phyloP scores from a whole-genome alignment of 2,329 filamentous ascomycete genomes.

The Hymenoscyphus infarciens region DNA sequence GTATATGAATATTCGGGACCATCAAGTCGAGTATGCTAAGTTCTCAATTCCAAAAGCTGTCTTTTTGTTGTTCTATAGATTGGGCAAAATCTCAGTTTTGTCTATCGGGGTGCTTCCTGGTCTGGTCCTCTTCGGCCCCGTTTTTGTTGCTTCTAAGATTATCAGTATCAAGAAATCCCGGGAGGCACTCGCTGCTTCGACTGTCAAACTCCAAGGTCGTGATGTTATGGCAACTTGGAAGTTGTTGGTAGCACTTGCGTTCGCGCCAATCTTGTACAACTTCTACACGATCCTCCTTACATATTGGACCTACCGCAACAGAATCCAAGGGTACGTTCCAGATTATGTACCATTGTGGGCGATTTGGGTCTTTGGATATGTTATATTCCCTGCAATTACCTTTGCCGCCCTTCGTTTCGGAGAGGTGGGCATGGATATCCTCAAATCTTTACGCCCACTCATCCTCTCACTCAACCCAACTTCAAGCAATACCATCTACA shows the following conservation, averaged over 20 bases:
- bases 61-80: conserved; percentile 73
- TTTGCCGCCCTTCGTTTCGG: conserved; percentile 93
- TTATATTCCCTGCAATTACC: conserved; percentile 82
- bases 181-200: conserved; percentile 78
- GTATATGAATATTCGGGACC: conserved; percentile 82
- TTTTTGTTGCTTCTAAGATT: conserved; percentile 78
- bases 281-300: conserved; percentile 74
- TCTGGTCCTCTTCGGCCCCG: conserved; percentile 78
- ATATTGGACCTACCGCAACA: conserved; percentile 75
- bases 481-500: conserved; percentile 78
- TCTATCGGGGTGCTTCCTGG: conserved; percentile 78
- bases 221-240: conserved; percentile 96
- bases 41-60: conserved; percentile 49
- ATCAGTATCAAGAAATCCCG: conserved; percentile 78
- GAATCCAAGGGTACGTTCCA: conserved; percentile 78
- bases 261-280: conserved; percentile 77
- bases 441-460: conserved; percentile 88
- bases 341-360: conserved; percentile 75
- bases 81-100: conserved; percentile 72
- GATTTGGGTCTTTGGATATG: conserved; percentile 69
- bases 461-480: conserved; percentile 80
- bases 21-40: conserved; percentile 89
- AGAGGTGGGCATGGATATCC: conserved; percentile 97
- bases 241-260: conserved; percentile 75
- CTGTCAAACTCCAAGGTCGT: conserved; percentile 81